phyloP scores from a whole-genome alignment of 2,329 filamentous ascomycete species.

The Tolypocladium endophyticum region DNA sequence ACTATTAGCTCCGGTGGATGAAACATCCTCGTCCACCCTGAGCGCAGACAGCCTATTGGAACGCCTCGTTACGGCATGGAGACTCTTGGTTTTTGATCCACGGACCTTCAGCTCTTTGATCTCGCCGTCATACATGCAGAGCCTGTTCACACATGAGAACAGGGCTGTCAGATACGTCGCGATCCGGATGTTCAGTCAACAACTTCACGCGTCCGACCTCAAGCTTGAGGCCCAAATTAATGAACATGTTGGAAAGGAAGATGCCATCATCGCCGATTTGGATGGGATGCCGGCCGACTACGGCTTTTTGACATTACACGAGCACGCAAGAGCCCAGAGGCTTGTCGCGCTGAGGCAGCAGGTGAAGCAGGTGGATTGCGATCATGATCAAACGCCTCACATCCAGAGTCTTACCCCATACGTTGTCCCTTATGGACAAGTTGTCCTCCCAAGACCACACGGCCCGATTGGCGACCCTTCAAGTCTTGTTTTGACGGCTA shows the following conservation, averaged over 20 bases:
- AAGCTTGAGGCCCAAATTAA: slow-evolving; percentile 63
- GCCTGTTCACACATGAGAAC: slow-evolving; percentile 51
- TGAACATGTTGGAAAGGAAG: slow-evolving; percentile 50
- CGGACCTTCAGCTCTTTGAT: slow-evolving; percentile 55
- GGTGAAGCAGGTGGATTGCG: slow-evolving; percentile 14
- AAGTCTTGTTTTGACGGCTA: slow-evolving; percentile 57
- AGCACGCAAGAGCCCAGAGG: slow-evolving; percentile 41
- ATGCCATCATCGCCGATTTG: slow-evolving; percentile 56
- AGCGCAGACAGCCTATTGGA: slow-evolving; percentile 14
- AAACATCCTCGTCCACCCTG: slow-evolving; percentile 10
- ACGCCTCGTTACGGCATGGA: slow-evolving; percentile 47
- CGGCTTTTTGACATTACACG: slow-evolving; percentile 54
- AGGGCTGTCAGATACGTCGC: slow-evolving; percentile 66
- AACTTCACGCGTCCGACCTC: slow-evolving; percentile 69
- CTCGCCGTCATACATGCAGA: slow-evolving; percentile 56
- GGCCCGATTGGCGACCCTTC: slow-evolving; percentile 35
- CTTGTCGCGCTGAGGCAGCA: slow-evolving; percentile 31
- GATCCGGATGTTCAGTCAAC: slow-evolving; percentile 68
- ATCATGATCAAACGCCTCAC: slow-evolving; percentile 5
- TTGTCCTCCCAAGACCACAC: slow-evolving; percentile 56
- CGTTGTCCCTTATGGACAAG: slow-evolving; percentile 54
- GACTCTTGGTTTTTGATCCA: slow-evolving; percentile 68
- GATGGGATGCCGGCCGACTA: slow-evolving; percentile 73
- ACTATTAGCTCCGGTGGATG: slow-evolving; percentile 17
- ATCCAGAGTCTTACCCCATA: slow-evolving; percentile 43